Base-by-base conservation (phyloP, 345 rosid species). In the Eucalyptus leucophloia region DNA sequence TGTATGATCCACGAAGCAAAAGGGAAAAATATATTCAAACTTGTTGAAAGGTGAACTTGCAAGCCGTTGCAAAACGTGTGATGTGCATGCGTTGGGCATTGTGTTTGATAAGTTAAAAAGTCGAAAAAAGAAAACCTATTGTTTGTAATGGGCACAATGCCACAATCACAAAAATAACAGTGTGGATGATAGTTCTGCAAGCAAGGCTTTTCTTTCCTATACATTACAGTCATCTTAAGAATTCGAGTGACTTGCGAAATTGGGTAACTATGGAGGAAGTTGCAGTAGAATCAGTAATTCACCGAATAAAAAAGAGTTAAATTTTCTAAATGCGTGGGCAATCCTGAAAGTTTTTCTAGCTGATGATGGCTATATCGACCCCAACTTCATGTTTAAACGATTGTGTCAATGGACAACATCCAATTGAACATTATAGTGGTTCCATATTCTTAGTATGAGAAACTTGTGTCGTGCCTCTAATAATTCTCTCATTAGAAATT, bases 351-450 rank as follows among this genome's bases (percentile, higher is more conserved):
- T 37, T 21, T 37, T 37, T 37, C 45, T 21, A 37, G 15, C 3
- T 11, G 9, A 77, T 21, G 83, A 19, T 37, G 2, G 15, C 24
- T 26, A 77, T 77, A 7, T 10, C 0, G 0, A 15, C 47, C 16
- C 5, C 0, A 5, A 10, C 5, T 77, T 77, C 28, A 37, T 11
- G 47, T 37, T 72, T 2, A 37, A 72, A 18, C 3, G 2, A 21
- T 10, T 3, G 0, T 2, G 2, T 37, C 28, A 21, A 77, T 0
- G 16, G 3, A 23, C 5, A 37, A 2, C 9, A 72, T 72, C 28
- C 9, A 0, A 11, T 4, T 0, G 2, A 37, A 37, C 3, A 19
- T 0, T 23, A 1, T 0, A 1, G 7, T 1, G 2, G 44, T 37
- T 72, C 26, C 83, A 19, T 6, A 11, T 11, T 37, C 45, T 77